Percentiles rank a stretch among this genome's conserved stretches.
Conservation (phyloP, 768 basidiomycete species). For the Boletus vinaceobasis region DNA sequence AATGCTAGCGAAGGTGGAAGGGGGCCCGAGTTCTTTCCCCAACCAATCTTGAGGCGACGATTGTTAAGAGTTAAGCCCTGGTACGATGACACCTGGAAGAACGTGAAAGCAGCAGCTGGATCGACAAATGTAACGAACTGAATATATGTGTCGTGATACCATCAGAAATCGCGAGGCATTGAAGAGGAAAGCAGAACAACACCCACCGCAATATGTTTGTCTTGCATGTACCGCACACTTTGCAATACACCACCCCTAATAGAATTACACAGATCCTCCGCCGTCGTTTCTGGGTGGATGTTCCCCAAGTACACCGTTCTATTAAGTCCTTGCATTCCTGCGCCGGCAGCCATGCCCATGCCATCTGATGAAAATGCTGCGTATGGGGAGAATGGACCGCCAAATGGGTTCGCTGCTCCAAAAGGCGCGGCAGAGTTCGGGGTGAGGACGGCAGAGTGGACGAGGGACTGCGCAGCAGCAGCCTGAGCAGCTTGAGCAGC, state of each 20-base stretch:
- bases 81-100: conserved; percentile 89
- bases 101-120: conserved; percentile 86
- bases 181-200: background rate
- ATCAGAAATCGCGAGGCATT: background rate
- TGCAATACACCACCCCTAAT: conserved; percentile 96
- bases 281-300: conserved; percentile 92
- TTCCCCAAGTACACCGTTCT: conserved; percentile 95
- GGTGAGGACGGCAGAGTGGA: conserved; percentile 45
- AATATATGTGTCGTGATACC: background rate
- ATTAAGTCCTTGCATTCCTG: conserved; percentile 62
- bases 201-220: conserved; percentile 94
- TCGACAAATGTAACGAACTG: conserved; percentile 97
- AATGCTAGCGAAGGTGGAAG: conserved; percentile 79
- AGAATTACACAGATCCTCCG: conserved; percentile 94
- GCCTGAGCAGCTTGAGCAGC: conserved; percentile 84
- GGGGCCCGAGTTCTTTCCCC: conserved; percentile 95
- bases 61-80: conserved; percentile 91
- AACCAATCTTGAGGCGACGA: conserved; percentile 92
- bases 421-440: conserved; percentile 30
- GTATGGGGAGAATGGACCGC: conserved; percentile 44
- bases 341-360: conserved; percentile 30
- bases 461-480: conserved; percentile 73
- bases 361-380: conserved; percentile 47
- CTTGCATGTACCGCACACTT: conserved; percentile 92
- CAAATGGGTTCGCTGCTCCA: conserved; percentile 30